Base-by-base conservation (phyloP, 2,329 filamentous ascomycete species). In the Gaeumannomyces sp. region DNA sequence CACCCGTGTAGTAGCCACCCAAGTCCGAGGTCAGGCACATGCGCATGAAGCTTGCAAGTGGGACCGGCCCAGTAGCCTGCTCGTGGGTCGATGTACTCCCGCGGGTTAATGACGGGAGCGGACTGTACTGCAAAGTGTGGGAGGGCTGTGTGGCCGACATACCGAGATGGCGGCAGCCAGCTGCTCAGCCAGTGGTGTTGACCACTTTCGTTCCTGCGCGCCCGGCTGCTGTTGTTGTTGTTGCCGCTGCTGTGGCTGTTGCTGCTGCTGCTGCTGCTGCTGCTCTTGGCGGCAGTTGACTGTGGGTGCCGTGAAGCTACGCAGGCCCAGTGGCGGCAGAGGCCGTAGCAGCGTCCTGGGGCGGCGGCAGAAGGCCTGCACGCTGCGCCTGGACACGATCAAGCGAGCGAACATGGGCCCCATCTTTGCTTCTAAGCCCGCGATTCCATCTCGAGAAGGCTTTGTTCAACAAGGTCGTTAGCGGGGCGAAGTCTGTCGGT, bases 31-130 rank as follows among this genome's bases (percentile, higher is more conserved):
- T 99, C 68, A 99, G 85, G 75, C 94, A 97, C 89, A 98, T 96
- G 74, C 95, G 93, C 95, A 99, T 99, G 76, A 93, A 99, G 63
- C 92, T 89, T 6, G 95, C 93, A 67, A 99, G 85, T 0, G 95
- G 92, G 33, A 98, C 88, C 4, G 95, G 94, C 0, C 95, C 95
- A 14, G 95, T 98, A 57, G 89, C 77, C 79, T 81, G 58, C 6
- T 61, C 8, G 22, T 8, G n/a, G 60, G 28, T 11, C 45, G 45
- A 11, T 4, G 6, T 22, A 53, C 45, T 25, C 45, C 7, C 29
- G 2, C 25, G 19, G 33, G n/a, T 61, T 61, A 61, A 45, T 16
- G 58, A 29, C 29, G 19, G 4, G 25, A 14, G 13, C 58, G 2
- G 27, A 35, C 16, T 19, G 25, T 29, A 7, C 27, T 31, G 57